Conservation (phyloP, 306 rosid genomes). For the Lathyrus aphaca region DNA sequence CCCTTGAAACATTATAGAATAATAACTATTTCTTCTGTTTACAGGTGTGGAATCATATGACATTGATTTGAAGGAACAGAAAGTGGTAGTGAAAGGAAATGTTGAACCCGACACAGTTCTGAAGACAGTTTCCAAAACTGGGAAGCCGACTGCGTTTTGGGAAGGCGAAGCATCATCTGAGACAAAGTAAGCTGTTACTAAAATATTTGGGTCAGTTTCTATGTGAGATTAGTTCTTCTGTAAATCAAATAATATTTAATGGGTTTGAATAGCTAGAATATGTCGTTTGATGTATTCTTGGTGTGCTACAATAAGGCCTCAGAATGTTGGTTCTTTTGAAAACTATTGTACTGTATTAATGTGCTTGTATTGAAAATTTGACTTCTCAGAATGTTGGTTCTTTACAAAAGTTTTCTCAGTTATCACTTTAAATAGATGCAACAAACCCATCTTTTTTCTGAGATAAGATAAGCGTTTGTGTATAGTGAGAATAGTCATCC, state of each 20-base stretch:
- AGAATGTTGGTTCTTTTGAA: slow-evolving; percentile 8
- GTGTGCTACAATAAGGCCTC: slow-evolving; percentile 35
- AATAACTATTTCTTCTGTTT: slow-evolving; percentile 27
- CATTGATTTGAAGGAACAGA: slow-evolving; percentile 81
- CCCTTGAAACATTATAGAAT: background rate
- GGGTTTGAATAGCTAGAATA: slow-evolving; percentile 21
- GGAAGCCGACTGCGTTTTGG: slow-evolving; percentile 91
- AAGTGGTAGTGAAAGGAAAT: slow-evolving; percentile 90
- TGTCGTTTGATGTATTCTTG: slow-evolving; percentile 34
- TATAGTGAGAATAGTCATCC: too few relatives aligned
- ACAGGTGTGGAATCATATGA: slow-evolving; percentile 91
- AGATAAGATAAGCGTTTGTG: too few relatives aligned
- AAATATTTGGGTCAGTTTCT: slow-evolving; percentile 27
- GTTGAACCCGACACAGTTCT: slow-evolving; percentile 73
- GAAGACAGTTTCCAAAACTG: slow-evolving; percentile 88
- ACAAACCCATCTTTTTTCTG: too few relatives aligned
- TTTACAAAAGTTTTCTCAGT: too few relatives aligned
- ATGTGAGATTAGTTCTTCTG: slow-evolving; percentile 30
- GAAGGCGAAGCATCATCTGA: slow-evolving; percentile 56
- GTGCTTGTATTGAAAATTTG: slow-evolving; percentile 30
- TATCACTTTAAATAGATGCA: too few relatives aligned
- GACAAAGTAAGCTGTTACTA: slow-evolving; percentile 53
- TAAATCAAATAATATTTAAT: slow-evolving; percentile 29
- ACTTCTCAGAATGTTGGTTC: too few relatives aligned
- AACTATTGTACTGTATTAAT: slow-evolving; percentile 29